Conservation (phyloP, 768 basidiomycete species). For the Agrocybe pediades region DNA sequence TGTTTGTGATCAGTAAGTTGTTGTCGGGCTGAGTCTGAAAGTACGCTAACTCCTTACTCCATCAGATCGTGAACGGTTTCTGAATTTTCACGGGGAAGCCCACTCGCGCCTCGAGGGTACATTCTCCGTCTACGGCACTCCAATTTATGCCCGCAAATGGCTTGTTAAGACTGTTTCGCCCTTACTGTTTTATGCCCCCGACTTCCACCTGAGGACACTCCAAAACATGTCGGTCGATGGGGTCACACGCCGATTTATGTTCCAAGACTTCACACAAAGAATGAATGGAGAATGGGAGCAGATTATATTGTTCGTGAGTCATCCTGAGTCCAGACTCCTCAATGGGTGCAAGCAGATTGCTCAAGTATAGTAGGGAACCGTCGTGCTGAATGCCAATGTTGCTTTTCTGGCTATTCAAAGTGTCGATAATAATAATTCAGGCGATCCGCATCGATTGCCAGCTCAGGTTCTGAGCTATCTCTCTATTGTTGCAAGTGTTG, state of each 20-base stretch:
- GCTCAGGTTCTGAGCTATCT: constrained; percentile 48
- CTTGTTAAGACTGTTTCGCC: constrained; percentile 37
- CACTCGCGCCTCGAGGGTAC: constrained; percentile 39
- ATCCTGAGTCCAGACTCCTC: too few relatives aligned
- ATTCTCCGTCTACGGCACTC: constrained; percentile 37
- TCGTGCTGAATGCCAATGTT: constrained; percentile 59
- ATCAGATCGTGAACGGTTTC: constrained; percentile 37
- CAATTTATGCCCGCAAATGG: constrained; percentile 23
- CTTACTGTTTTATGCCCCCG: constrained; percentile 46
- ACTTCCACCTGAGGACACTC: constrained; percentile 41
- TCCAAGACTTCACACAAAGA: constrained; percentile 14
- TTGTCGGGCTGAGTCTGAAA: neutral
- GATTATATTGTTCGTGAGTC: constrained; percentile 41
- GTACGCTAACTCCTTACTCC: neutral
- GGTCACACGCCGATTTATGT: constrained; percentile 32
- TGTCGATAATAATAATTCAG: constrained; percentile 24
- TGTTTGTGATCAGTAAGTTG: constrained; percentile 34
- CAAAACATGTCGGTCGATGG: constrained; percentile 48
- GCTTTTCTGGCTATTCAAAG: constrained; percentile 54
- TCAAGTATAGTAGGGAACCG: too few relatives aligned
- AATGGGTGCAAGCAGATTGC: too few relatives aligned
- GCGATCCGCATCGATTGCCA: constrained; percentile 24
- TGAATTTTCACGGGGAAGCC: constrained; percentile 46
- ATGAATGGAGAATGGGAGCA: constrained; percentile 28
- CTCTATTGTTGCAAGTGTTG: constrained; percentile 45